phyloP scores from a whole-genome alignment of 345 rosid species.

The Moricandia arvensis region DNA sequence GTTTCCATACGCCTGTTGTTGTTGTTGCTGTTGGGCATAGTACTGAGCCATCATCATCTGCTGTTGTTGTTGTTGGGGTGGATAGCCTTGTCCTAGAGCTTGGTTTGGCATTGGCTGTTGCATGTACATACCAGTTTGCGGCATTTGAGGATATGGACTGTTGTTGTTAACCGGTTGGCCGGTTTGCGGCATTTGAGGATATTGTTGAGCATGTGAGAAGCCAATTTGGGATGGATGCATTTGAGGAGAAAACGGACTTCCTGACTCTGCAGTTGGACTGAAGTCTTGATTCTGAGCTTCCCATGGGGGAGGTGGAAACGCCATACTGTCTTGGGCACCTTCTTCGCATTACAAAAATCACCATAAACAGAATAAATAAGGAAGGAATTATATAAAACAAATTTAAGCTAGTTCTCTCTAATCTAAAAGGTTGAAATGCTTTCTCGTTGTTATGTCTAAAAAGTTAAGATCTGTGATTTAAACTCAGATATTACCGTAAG shows the following conservation, averaged over 20 bases:
- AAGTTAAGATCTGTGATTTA: background rate
- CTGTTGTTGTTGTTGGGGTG: conserved; percentile 54
- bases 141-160: conserved; percentile 49
- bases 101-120: conserved; percentile 59
- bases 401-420: background rate
- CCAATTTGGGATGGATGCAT: conserved; percentile 56
- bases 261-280: conserved; percentile 49
- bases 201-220: conserved; percentile 47
- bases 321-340: conserved; percentile 59
- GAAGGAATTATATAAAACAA: background rate
- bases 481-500: conserved; percentile 50
- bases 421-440: background rate
- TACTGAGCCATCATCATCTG: conserved; percentile 52
- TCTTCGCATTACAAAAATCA: conserved; percentile 27
- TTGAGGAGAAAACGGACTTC: conserved; percentile 57
- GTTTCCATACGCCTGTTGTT: conserved; percentile 44
- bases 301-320: conserved; percentile 97
- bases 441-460: background rate
- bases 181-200: conserved; percentile 48
- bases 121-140: conserved; percentile 62
- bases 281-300: conserved; percentile 75
- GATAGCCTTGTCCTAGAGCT: conserved; percentile 26
- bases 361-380: conserved; percentile 12
- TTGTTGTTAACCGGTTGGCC: conserved; percentile 3
- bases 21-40: conserved; percentile 50